Evolutionary conservation across 805 yeast genomes (phyloP), one percentile per base, ranked within the genome.

Genomic region (Yueomyces sp.): DNA sequence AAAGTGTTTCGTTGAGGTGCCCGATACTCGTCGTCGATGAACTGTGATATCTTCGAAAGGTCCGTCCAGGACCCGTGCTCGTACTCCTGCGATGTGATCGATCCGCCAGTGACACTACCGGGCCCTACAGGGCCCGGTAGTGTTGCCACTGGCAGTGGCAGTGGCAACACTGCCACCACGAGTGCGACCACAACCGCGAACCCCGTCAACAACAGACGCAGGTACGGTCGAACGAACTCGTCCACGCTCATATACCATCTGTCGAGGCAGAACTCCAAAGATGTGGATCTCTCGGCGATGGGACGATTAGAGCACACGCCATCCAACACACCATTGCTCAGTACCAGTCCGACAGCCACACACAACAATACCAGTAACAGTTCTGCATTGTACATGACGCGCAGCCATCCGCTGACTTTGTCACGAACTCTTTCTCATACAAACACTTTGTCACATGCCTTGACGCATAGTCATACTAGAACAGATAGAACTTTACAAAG

Each of bases 21-120:
- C 19, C 19, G 19, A 19, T 19, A 19, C 19, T 19, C 19, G 19
- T 19, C 19, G 19, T 19, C 19, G 33, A 6, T 30, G 6, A 30
- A 30, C 9, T 6, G 33, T 30, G 33, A 46, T 41, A 57, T 58
- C 29, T 58, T 58, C 40, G 63, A 58, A 45, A 46, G 58, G 43
- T 45, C 56, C 29, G 55, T 56, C 12, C 55, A 55, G 46, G 54
- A 56, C 47, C 56, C 57, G 37, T 44, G 63, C 45, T 42, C 54
- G 38, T 50, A 45, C 42, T 49, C 59, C 45, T 54, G 62, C 47
- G 57, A 53, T 49, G 53, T 48, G 29, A 47, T 38, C 7, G 44
- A 46, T 31, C 28, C 27, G 26, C 12, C 27, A 8, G 12, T 31
- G 4, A 4, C 34, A 26, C 32, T 38, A 38, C 28, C 32, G 29